Percentiles rank a stretch among this genome's conserved stretches.
These are phyloP conservation scores for Colletotrichum cordylinicola DNA, from an alignment of 2,329 filamentous ascomycete species.

Conservation along the genomic window DNA sequence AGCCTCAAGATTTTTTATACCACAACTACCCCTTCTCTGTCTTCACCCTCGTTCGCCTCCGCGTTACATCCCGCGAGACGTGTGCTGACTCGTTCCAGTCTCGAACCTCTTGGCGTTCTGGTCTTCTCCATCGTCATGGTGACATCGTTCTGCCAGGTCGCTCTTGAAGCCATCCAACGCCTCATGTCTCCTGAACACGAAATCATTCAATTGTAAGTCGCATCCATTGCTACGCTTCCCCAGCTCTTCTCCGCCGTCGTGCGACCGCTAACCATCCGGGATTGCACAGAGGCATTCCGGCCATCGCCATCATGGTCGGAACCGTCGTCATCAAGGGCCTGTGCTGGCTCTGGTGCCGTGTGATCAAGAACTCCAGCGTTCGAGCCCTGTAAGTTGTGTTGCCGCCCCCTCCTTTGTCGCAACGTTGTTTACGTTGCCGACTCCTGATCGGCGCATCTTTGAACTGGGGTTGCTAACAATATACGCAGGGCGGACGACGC, in stretches of 20 bases:
- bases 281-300: slow-evolving; percentile 60
- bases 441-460: slow-evolving; percentile 26
- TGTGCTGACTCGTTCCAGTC: slow-evolving; percentile 40
- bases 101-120: slow-evolving; percentile 81
- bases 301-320: slow-evolving; percentile 79
- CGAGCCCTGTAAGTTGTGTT: slow-evolving; percentile 67
- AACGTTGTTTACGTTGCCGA: background rate
- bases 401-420: background rate
- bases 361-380: slow-evolving; percentile 86
- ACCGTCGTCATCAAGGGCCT: slow-evolving; percentile 83
- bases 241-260: background rate
- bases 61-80: background rate
- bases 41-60: background rate
- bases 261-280: background rate
- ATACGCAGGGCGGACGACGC: slow-evolving; percentile 52
- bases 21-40: background rate
- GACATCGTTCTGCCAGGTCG: slow-evolving; percentile 81
- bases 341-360: slow-evolving; percentile 87
- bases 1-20: slow-evolving; percentile 17
- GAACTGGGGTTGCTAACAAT: slow-evolving; percentile 24
- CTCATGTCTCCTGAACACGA: slow-evolving; percentile 66
- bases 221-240: background rate
- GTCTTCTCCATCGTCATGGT: slow-evolving; percentile 89
- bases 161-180: slow-evolving; percentile 71
- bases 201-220: slow-evolving; percentile 69